phyloP scores from a whole-genome alignment of 225 moss, liverwort and hornwort species.

The Pseudisothecium myosuroides region DNA sequence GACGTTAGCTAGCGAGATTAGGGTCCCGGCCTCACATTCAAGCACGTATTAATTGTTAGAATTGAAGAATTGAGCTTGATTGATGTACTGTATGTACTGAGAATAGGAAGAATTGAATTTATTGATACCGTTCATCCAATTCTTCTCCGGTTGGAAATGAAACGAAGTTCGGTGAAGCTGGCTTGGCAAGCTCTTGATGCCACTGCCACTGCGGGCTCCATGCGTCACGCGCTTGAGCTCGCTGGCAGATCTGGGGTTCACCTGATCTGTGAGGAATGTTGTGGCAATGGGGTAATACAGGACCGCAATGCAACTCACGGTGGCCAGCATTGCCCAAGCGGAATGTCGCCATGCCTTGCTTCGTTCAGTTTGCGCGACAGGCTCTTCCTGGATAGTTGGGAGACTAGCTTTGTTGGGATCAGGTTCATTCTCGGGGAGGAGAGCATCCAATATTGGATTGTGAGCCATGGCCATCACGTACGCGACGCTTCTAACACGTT shows the following conservation, averaged over 20 bases:
- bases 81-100: neutral
- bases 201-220: neutral
- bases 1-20: neutral
- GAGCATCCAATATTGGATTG: neutral
- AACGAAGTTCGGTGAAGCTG: slow-evolving; percentile 32
- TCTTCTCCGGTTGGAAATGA: slow-evolving; percentile 42
- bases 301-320: neutral
- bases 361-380: neutral
- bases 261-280: neutral
- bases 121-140: slow-evolving; percentile 43
- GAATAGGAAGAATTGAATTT: neutral
- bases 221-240: slow-evolving; percentile 28
- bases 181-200: neutral
- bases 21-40: too few species aligned
- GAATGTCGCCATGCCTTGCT: neutral
- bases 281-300: neutral
- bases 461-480: neutral
- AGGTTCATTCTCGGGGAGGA: neutral
- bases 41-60: neutral
- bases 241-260: neutral
- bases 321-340: neutral
- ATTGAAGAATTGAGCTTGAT: neutral
- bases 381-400: neutral
- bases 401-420: neutral
- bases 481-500: neutral